Percentiles rank a stretch among this genome's conserved stretches.
Evolutionary conservation across 1,139 yeast genomes (phyloP).

Genomic region (Sugiyamaella castrensis): DNA sequence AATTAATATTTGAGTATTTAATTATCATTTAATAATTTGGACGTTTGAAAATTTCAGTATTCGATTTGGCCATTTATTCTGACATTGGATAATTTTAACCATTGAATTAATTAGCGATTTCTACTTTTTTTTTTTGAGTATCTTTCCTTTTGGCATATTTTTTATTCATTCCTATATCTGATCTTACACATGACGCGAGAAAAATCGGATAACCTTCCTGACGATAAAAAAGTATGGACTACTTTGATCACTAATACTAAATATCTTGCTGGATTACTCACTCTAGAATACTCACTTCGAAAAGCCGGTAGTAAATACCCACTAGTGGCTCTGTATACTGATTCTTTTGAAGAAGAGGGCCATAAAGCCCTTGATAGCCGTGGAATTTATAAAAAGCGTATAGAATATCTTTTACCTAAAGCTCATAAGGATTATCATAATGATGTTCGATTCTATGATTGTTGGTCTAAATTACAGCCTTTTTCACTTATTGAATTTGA

Average conservation of each 20-base stretch:
- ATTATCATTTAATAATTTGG: no score
- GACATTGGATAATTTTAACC: no score
- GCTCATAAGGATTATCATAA: conserved; percentile 43
- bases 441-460: conserved; percentile 53
- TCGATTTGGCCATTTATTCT: no score
- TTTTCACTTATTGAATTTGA: conserved; percentile 49
- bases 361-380: conserved; percentile 41
- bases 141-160: background rate
- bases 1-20: no score
- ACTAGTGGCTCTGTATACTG: conserved; percentile 50
- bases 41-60: no score
- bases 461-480: conserved; percentile 57
- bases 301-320: conserved; percentile 45
- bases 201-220: conserved; percentile 16
- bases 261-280: conserved; percentile 49
- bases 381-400: conserved; percentile 42
- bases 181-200: conserved; percentile 11
- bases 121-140: no score
- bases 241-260: conserved; percentile 50
- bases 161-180: background rate
- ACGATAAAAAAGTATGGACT: conserved; percentile 45
- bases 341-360: conserved; percentile 42
- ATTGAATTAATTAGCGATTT: no score
- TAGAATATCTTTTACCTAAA: conserved; percentile 45
- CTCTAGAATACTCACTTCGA: conserved; percentile 47